Base-by-base conservation (phyloP, 345 rosid genomes). In the Microcos paniculata region DNA sequence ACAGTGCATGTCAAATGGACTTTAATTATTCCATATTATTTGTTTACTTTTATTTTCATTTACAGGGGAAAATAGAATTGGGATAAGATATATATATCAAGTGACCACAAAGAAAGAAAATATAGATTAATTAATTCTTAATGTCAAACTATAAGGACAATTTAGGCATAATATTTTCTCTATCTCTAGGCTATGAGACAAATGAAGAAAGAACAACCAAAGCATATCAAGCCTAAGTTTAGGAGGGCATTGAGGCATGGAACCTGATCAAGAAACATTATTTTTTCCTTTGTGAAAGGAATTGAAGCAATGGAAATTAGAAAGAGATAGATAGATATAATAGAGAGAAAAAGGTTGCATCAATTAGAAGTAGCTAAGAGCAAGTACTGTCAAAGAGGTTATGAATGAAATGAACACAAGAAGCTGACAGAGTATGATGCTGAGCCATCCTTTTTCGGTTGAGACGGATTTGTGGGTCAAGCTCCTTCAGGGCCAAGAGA, bases 401-500 rank as follows among this genome's bases (percentile, higher is more conserved):
- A 35, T 35, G 40, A 35, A 28, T 8, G 72, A 71, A 55, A 71
- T 8, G 45, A 61, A 42, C 14, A 8, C 26, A 23, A 6, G 55
- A 19, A 53, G 19, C 28, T 48, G 73, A 74, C 62, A 42, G 43
- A 58, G 63, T 70, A 42, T 67, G 65, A 74, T 62, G 70, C n/a
- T 58, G 40, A 76, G 31, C 43, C 72, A 68, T 58, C 30, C 64
- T 43, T 78, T 73, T 79, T 71, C 38, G 78, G 76, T 74, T 76
- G 61, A 53, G 67, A 76, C 85, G 79, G 82, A 77, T 55, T 57
- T 75, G 84, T 85, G 86, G 85, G 88, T 85, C 90, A 84, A 79
- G 67, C 40, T 74, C 45, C 65, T 62, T 43, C 71, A 66, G 28
- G 76, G 77, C 78, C 16, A 70, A 19, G 76, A 72, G 57, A 68